Base-by-base conservation (phyloP, 495 filamentous ascomycete species). In the Mytilinidion resinicola region DNA sequence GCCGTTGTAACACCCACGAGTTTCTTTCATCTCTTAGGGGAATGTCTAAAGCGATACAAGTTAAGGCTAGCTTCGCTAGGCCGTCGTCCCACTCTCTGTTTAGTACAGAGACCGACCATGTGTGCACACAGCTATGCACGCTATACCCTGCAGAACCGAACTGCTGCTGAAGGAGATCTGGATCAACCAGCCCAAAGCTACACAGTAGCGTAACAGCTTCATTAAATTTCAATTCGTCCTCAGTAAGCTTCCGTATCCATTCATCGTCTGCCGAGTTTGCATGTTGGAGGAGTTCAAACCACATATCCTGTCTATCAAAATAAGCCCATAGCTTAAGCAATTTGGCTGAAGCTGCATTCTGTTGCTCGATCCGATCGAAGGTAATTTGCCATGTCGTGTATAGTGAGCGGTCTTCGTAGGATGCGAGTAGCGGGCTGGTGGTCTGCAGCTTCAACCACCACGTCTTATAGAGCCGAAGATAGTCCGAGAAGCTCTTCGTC, bases 361-460 rank as follows among this genome's bases (percentile, higher is more conserved):
- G 46, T 36, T 57, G 46, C 52, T 39, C 7, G 14, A 57, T 20
- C 4, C 7, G 55, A 15, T 57, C 46, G n/a, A 50, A 57, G 5
- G 55, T 12, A n/a, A 52, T 1, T n/a, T 57, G 42, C 55, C 43
- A 57, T 53, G 55, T 57, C n/a, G 55, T 55, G 46, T 57, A 57
- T 1, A 57, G 33, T 9, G 42, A 14, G 0, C 55, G 55, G 46
- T 57, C 55, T 57, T 57, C 55, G 14, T 57, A 57, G 0, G 46
- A 52, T 4, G 3, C 52, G 1, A 57, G 14, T 19, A 55, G 0
- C 9, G 55, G 55, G 34, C 55, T 57, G n/a, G 42, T 57, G 1
- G 1, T 51, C 30, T 50, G 42, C 11, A 57, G 55, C 17, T 57
- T 57, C 25, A 57, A 1, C 55, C 55, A 57, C 36, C 19, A 57